Evolutionary conservation across 2,329 filamentous ascomycete genomes (phyloP).

Genomic region (Epichloe coenophiala): DNA sequence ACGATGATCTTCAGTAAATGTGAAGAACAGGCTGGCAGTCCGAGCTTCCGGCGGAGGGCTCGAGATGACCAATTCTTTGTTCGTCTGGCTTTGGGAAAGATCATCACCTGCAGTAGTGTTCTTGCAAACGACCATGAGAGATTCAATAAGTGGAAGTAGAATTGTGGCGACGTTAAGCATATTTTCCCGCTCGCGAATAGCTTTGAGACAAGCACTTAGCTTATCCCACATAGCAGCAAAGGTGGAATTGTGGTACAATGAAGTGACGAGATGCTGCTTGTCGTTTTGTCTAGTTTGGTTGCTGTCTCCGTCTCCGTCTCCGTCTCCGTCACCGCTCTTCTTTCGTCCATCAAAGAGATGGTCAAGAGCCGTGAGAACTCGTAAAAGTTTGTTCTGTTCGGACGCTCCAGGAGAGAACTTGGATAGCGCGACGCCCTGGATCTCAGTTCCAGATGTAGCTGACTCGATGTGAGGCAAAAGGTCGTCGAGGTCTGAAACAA

Average conservation of each 20-base stretch:
- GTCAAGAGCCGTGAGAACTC: conserved; percentile 85
- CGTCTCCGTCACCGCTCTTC: conserved; percentile 34
- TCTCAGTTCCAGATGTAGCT: conserved; percentile 80
- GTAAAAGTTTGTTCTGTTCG: conserved; percentile 88
- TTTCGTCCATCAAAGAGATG: conserved; percentile 84
- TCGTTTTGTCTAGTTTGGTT: conserved; percentile 42
- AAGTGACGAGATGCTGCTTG: conserved; percentile 75
- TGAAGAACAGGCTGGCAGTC: conserved; percentile 89
- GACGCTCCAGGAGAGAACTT: conserved; percentile 95
- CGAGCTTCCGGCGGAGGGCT: conserved; percentile 65
- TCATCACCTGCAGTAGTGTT: conserved; percentile 75
- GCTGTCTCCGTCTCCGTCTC: conserved; percentile 32
- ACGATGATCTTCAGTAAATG: conserved; percentile 92
- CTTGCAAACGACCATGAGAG: conserved; percentile 98
- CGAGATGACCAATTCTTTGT: conserved; percentile 57
- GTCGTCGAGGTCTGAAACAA: conserved; percentile 72
- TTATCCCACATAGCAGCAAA: conserved; percentile 89
- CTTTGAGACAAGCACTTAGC: conserved; percentile 73
- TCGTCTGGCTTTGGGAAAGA: conserved; percentile 32
- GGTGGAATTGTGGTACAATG: conserved; percentile 79
- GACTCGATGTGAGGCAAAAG: conserved; percentile 76
- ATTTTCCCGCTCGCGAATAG: conserved; percentile 82
- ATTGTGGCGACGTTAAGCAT: conserved; percentile 98
- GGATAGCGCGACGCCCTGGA: conserved; percentile 83
- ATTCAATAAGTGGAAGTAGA: conserved; percentile 83